Percentiles rank a stretch among this genome's conserved stretches.
Conservation (phyloP, 257 asterid species). For the Fraxinus cuspidata region DNA sequence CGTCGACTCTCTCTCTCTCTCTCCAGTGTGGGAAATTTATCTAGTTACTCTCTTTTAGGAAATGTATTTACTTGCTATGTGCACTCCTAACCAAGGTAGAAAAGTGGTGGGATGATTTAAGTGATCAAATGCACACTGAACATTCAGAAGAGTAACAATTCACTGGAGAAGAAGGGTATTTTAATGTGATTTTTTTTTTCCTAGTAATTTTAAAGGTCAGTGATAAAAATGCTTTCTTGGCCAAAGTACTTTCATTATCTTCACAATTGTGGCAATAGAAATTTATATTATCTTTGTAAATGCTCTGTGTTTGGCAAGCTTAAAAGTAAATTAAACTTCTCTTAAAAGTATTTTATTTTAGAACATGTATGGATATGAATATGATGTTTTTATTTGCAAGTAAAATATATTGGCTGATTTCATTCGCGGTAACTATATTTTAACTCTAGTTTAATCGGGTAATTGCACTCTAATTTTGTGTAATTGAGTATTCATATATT, state of each 20-base stretch:
- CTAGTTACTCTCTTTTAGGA: slow-evolving; percentile 19
- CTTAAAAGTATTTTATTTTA: too few species aligned
- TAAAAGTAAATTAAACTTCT: neutral
- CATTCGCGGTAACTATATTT: too few species aligned
- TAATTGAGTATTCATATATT: too few species aligned
- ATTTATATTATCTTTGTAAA: too few species aligned
- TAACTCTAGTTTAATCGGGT: too few species aligned
- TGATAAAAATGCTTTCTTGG: neutral
- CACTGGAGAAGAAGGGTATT: neutral
- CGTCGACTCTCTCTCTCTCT: neutral
- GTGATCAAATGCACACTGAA: slow-evolving; percentile 1
- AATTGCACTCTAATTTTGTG: too few species aligned
- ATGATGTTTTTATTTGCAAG: too few species aligned
- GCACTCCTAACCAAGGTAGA: slow-evolving; percentile 21
- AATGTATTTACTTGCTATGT: slow-evolving; percentile 17
- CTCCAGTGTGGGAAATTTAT: slow-evolving; percentile 21
- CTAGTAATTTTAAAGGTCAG: neutral
- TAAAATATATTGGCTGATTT: too few species aligned
- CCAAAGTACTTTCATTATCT: neutral
- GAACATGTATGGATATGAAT: neutral
- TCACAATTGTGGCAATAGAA: too few species aligned
- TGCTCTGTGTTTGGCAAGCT: neutral
- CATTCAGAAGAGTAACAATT: neutral
- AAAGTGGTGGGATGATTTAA: neutral
- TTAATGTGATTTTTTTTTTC: neutral